These are phyloP conservation scores for Notholithocarpus densiflorus DNA, from an alignment of 306 rosid genomes.

Conservation along the genomic window DNA sequence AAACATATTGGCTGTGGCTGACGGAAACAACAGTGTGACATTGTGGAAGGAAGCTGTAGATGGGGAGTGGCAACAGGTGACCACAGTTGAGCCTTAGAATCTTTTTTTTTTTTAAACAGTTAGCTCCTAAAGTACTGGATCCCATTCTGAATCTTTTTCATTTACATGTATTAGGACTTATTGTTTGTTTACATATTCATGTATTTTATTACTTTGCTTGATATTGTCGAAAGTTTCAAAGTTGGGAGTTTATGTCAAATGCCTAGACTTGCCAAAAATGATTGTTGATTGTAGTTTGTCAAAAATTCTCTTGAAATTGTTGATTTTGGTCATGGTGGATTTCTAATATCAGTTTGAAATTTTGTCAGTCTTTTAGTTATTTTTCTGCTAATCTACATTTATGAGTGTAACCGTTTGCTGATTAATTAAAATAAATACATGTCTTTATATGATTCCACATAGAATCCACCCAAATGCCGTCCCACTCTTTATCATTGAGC, in stretches of 20 bases:
- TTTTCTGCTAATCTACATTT: background rate
- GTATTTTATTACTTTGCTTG: background rate
- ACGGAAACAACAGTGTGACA: constrained; percentile 73
- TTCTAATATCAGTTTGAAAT: background rate
- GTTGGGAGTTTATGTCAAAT: background rate
- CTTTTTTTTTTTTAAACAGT: background rate
- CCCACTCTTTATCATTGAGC: too few species aligned
- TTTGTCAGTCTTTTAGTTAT: background rate
- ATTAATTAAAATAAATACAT: too few species aligned
- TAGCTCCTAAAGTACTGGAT: background rate
- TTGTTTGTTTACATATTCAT: background rate
- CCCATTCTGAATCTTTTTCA: background rate
- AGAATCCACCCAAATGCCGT: too few species aligned
- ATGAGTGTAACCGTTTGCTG: background rate
- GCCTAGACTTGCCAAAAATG: background rate
- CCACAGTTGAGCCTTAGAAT: constrained; percentile 73
- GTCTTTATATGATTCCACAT: too few species aligned
- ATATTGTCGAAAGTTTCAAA: background rate
- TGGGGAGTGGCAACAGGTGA: constrained; percentile 85
- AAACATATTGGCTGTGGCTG: constrained; percentile 80
- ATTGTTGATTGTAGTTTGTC: background rate
- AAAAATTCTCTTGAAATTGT: background rate
- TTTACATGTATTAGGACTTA: background rate
- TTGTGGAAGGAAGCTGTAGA: constrained; percentile 85
- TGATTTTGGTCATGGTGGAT: background rate